Conservation (phyloP, 2,329 filamentous ascomycete genomes). For the Davidsoniella eucalypti region DNA sequence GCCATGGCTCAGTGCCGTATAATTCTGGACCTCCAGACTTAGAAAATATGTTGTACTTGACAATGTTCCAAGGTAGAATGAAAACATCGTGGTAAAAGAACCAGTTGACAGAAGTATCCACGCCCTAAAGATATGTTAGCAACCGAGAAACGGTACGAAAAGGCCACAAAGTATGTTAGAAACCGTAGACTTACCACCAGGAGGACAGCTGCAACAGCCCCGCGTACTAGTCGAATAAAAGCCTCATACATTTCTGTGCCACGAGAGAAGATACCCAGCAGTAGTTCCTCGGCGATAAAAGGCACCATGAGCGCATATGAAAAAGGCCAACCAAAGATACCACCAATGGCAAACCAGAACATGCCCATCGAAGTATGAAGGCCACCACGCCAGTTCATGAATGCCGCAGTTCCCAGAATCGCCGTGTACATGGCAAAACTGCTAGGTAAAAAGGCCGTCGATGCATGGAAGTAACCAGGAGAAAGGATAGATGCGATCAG, state of each 20-base stretch:
- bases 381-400: slow-evolving; percentile 76
- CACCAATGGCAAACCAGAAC: slow-evolving; percentile 77
- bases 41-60: slow-evolving; percentile 88
- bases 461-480: slow-evolving; percentile 87
- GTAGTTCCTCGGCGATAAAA: slow-evolving; percentile 61
- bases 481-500: slow-evolving; percentile 60
- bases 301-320: slow-evolving; percentile 66
- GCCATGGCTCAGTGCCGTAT: slow-evolving; percentile 92
- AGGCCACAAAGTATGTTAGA: not conserved
- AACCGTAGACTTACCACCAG: slow-evolving; percentile 42
- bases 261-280: slow-evolving; percentile 38
- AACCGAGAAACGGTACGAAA: too few species aligned
- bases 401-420: slow-evolving; percentile 72
- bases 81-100: slow-evolving; percentile 72
- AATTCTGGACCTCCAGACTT: slow-evolving; percentile 70
- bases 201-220: slow-evolving; percentile 45
- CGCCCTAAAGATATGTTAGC: slow-evolving; percentile 29
- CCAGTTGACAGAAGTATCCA: slow-evolving; percentile 57
- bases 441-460: slow-evolving; percentile 72
- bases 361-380: slow-evolving; percentile 70
- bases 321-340: slow-evolving; percentile 88
- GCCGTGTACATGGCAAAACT: slow-evolving; percentile 94
- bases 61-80: slow-evolving; percentile 78
- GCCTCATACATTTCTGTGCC: slow-evolving; percentile 43
- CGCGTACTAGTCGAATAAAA: slow-evolving; percentile 46